Evolutionary conservation across 352 stramenopile species (phyloP).

Genomic region (Paralagenidium karlingii): DNA sequence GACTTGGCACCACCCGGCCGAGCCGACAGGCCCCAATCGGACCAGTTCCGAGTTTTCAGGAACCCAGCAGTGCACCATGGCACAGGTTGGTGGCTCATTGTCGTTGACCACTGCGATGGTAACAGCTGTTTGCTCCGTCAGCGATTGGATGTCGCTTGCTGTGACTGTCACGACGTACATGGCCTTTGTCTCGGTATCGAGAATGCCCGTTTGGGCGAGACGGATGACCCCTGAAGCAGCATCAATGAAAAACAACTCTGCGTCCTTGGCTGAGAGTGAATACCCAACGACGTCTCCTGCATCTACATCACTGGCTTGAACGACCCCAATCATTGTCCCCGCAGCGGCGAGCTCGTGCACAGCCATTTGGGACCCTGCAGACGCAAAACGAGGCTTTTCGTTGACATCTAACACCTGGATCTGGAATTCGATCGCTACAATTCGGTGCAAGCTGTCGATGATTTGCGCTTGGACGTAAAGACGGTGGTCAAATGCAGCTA

Average conservation of each 20-base stretch:
- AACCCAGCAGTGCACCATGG: conserved; percentile 34
- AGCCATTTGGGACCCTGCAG: conserved; percentile 12
- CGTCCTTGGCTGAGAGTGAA: conserved; percentile 5
- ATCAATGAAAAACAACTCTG: conserved; percentile 9
- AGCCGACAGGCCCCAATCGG: conserved; percentile 16
- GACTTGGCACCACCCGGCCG: conserved; percentile 18
- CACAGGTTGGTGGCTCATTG: conserved; percentile 32
- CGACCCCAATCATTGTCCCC: conserved; percentile 18
- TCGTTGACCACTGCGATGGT: conserved; percentile 22
- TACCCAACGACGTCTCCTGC: conserved; percentile 16
- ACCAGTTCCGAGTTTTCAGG: conserved; percentile 28
- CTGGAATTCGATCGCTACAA: conserved; percentile 10
- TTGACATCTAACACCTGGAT: conserved; percentile 8
- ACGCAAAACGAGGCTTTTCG: conserved; percentile 14
- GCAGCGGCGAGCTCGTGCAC: conserved; percentile 23
- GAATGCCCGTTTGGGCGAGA: conserved; percentile 1
- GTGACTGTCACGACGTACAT: conserved; percentile 7
- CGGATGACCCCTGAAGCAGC: conserved; percentile 1
- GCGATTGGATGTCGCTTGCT: conserved; percentile 8
- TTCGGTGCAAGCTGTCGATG: conserved; percentile 3
- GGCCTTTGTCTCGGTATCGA: conserved; percentile 3
- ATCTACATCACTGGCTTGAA: conserved; percentile 25
- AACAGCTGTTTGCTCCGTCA: conserved; percentile 9
- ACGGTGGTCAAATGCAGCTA: no score
- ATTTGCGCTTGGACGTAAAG: conserved; percentile 5